Percentiles rank a stretch among this genome's conserved stretches.
phyloP scores from a whole-genome alignment of 1,284 basidiomycete species.

The Pseudozyma hubeiensis region DNA sequence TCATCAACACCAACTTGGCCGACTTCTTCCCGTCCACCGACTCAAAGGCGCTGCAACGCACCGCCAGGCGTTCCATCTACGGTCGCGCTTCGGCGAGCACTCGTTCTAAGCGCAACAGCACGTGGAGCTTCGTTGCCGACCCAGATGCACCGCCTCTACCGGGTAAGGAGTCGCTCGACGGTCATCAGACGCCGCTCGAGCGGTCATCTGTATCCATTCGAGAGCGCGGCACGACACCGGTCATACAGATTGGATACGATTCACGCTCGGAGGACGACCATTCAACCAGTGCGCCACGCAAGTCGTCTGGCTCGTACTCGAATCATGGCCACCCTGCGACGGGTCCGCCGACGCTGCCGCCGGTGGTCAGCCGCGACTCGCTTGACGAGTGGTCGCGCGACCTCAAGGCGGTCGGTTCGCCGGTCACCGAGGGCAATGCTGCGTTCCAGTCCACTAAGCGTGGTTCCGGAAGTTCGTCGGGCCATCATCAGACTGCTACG shows the following conservation, averaged over 20 bases:
- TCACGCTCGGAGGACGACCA: slow-evolving; percentile 34
- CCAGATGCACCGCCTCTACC: slow-evolving; percentile 54
- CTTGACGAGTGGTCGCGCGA: slow-evolving; percentile 61
- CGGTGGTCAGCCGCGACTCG: slow-evolving; percentile 52
- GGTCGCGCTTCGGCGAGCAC: slow-evolving; percentile 58
- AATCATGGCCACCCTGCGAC: slow-evolving; percentile 13
- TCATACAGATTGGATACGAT: slow-evolving; percentile 55
- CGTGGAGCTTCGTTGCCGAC: slow-evolving; percentile 62
- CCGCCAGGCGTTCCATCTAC: slow-evolving; percentile 61
- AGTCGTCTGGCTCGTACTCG: slow-evolving; percentile 5
- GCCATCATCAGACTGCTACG: slow-evolving; percentile 11
- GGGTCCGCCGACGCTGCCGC: slow-evolving; percentile 53
- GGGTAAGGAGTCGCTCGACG: slow-evolving; percentile 51
- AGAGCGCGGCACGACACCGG: slow-evolving; percentile 26
- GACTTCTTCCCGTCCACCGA: slow-evolving; percentile 96
- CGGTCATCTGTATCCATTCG: slow-evolving; percentile 26
- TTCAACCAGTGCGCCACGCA: slow-evolving; percentile 11
- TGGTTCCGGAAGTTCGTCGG: slow-evolving; percentile 4
- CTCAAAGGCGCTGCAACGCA: slow-evolving; percentile 73
- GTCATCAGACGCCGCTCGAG: slow-evolving; percentile 10
- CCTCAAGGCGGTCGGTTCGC: slow-evolving; percentile 53
- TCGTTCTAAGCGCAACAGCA: slow-evolving; percentile 60
- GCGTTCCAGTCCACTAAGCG: slow-evolving; percentile 23
- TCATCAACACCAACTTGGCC: slow-evolving; percentile 93
- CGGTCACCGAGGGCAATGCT: slow-evolving; percentile 27